Evolutionary conservation across 2,329 filamentous ascomycete species (phyloP), one percentile per base, ranked within the genome.

Genomic region (Calonectria pseudoturangicola): DNA sequence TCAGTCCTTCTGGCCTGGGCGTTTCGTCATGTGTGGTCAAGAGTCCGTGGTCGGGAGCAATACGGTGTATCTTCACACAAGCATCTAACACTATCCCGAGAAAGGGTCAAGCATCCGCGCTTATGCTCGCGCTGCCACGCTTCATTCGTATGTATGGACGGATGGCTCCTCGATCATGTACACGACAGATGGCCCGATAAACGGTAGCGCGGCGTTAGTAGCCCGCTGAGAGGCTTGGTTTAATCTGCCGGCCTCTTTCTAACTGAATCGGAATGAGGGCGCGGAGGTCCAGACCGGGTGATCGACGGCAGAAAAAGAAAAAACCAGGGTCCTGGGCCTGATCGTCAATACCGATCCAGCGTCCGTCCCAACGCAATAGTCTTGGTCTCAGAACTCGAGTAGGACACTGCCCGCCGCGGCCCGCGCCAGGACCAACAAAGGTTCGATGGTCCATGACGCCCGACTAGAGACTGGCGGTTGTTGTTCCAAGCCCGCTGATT

Each of bases 301-400:
- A 79, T 79, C 74, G 73, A 78, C 77, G 48, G 30, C 62, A 54
- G 66, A 25, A 65, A 51, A 58, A 73, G 41, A 36, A 51, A 73
- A 67, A 65, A 74, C 54, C 60, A 78, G 77, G 76, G 76, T 76
- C 74, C 72, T 68, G 73, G 60, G 68, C 68, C 50, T 66, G 71
- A 74, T 73, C 68, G 69, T 43, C 71, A 72, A 50, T 64, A 66
- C 68, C 65, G 66, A 73, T 71, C 67, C 69, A 41, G 54, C 30
- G 27, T 43, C 43, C 28, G 43, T 43, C 63, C 63, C 63, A 66
- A 36, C 25, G 43, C 28, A 66, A 66, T 66, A 51, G 63, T 36
- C 15, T 51, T 18, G 30, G 62, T 36, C 28, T 50, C 28, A 47
- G 45, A 65, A 33, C 25, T 63, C 60, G 60, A 45, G 60, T 47